Evolutionary conservation across 371 early-diverging fungal species (phyloP).

Genomic region (Mortierella sp.): DNA sequence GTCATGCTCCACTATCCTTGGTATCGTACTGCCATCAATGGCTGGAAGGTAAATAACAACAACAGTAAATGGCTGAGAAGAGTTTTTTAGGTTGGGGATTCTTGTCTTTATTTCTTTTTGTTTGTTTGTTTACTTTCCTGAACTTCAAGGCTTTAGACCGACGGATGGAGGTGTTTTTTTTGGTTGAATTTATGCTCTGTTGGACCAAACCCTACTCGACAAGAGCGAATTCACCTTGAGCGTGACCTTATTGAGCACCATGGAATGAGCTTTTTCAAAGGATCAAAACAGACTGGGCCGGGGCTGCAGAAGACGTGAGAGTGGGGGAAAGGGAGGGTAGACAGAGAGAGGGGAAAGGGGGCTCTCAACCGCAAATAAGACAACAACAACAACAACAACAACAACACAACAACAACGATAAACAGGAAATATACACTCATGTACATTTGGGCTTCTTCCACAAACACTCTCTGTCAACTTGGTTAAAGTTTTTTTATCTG

Average conservation of each 20-base stretch:
- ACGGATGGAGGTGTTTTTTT: background rate
- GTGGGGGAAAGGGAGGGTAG: background rate
- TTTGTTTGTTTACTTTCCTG: constrained; percentile 4
- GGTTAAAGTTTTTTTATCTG: constrained; percentile 15
- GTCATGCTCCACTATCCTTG: constrained; percentile 85
- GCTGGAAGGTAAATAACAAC: constrained; percentile 83
- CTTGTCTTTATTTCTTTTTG: background rate
- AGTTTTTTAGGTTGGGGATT: constrained; percentile 11
- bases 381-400: background rate
- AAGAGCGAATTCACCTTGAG: constrained; percentile 28
- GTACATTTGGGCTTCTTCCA: background rate
- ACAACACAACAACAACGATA: background rate
- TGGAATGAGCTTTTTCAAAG: constrained; percentile 27
- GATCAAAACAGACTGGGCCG: background rate
- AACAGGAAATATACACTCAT: constrained; percentile 8
- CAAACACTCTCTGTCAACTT: background rate
- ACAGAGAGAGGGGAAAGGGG: constrained; percentile 7
- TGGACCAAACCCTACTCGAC: constrained; percentile 37
- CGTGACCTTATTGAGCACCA: constrained; percentile 40
- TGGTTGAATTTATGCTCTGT: constrained; percentile 28
- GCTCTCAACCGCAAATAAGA: constrained; percentile 3
- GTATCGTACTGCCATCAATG: constrained; percentile 78
- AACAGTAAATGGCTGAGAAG: background rate
- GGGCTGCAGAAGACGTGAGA: background rate
- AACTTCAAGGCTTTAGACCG: background rate